Percentiles rank a stretch among this genome's conserved stretches.
These are phyloP conservation scores for Phytopythium helicoides DNA, from an alignment of 352 stramenopile genomes.

Conservation along the genomic window DNA sequence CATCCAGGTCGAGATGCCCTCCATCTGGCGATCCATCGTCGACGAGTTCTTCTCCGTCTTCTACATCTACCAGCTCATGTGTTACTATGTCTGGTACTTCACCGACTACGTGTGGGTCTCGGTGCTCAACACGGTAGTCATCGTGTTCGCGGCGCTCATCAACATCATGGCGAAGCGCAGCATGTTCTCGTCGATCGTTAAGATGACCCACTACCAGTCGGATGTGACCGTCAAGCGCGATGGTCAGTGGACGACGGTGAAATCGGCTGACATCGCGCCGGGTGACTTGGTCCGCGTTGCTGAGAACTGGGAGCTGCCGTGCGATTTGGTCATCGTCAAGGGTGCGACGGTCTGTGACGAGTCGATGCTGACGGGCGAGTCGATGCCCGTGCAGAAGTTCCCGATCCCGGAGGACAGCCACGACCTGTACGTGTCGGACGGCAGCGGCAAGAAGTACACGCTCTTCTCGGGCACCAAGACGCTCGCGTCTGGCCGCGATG, in stretches of 20 bases:
- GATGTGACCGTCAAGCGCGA: conserved; percentile 70
- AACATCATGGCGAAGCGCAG: conserved; percentile 72
- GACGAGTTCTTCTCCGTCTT: conserved; percentile 73
- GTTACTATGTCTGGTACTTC: conserved; percentile 84
- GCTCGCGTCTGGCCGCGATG: conserved; percentile 57
- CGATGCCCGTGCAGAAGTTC: conserved; percentile 88
- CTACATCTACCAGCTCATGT: conserved; percentile 86
- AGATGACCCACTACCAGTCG: conserved; percentile 64
- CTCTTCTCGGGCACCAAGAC: conserved; percentile 85
- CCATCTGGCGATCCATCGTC: conserved; percentile 40
- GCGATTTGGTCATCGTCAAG: conserved; percentile 69
- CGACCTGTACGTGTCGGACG: conserved; percentile 51
- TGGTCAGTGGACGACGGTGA: conserved; percentile 39
- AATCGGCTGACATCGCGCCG: conserved; percentile 53
- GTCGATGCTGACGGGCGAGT: conserved; percentile 75
- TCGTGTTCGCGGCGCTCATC: conserved; percentile 42
- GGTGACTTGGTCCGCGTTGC: conserved; percentile 64
- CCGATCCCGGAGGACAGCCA: conserved; percentile 44
- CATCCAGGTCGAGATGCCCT: conserved; percentile 65
- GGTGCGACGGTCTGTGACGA: conserved; percentile 71
- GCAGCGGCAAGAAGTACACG: conserved; percentile 80
- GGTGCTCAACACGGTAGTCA: conserved; percentile 58
- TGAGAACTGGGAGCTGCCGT: conserved; percentile 72
- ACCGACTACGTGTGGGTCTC: conserved; percentile 62
- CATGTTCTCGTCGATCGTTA: conserved; percentile 48